Base-by-base conservation (phyloP, 306 rosid genomes). In the Vigna trinervia region DNA sequence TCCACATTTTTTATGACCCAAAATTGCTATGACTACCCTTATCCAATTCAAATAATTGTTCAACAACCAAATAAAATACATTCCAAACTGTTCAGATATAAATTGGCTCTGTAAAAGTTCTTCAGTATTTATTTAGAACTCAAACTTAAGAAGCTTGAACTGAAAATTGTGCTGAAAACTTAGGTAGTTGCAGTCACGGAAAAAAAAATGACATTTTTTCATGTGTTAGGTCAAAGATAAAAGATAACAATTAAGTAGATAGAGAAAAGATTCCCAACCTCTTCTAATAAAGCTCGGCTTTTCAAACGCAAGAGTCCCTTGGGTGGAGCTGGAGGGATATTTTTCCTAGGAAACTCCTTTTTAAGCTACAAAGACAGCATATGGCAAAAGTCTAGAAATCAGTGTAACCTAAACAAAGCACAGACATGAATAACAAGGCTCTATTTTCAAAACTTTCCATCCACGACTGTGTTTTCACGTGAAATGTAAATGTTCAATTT, bases 301-400 rank as follows among this genome's bases (percentile, higher is more conserved):
- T 88, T 96, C 87, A 93, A 79, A 63, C 94, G 91, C 77, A 96
- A 57, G 63, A 96, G 92, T 47, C 99, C 99, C 85, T 96, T 96
- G 81, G 98, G 89, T 74, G 98, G 99, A 23, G 98, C 87, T 46
- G 94, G 88, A 41, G 98, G 98, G 75, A 96, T 72, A 51, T 17
- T 88, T 87, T 91, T 96, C 90, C 86, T 83, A n/a, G 96, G 87
- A 87, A 89, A 90, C 73, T 83, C 90, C 82, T 79, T 96, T 84
- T 85, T 96, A 77, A 96, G 75, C 99, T 96, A 84, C 65, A 84
- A 83, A 60, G 57, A 84, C 28, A 76, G 64, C 67, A 75, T 57
- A 41, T 38, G 78, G 72, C 3, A 77, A 81, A 71, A 76, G 17
- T 66, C 51, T 20, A 74, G 63, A 70, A 66, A 70, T 74, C 78